Base-by-base conservation (phyloP, 441 rosid genomes). In the Gossypium laxum region DNA sequence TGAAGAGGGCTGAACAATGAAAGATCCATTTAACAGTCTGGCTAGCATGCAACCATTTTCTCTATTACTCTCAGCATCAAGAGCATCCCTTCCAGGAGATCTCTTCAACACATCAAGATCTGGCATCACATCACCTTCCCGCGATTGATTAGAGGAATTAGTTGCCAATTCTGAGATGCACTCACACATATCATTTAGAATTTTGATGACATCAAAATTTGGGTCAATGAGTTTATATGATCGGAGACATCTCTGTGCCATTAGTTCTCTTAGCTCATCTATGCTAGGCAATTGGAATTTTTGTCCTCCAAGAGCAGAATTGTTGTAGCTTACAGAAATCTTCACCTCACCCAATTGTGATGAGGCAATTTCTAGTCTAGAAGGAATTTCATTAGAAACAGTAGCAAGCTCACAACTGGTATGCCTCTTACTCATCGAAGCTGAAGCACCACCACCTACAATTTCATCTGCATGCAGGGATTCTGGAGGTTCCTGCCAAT, bases 291-390 rank as follows among this genome's bases (percentile, higher is more conserved):
- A 69, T 69, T 73, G 89, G 10, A 59, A 59, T 28, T 8, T 21
- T 1, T 21, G 59, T 2, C 18, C 22, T 55, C 59, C 30, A 19
- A 78, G 64, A 75, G 86, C 70, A 82, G 89, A 81, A 76, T 79
- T 19, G 87, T 82, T 67, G 28, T 83, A 93, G 80, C 85, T 87
- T 50, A 93, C 77, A 82, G 82, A 85, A 72, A 91, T 82, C 85
- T 88, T 91, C 85, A 91, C 96, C 81, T 89, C 98, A 78, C 98
- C 97, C 73, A 73, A 72, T 26, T 85, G 67, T 2, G 96, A 87
- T 67, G 94, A 84, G 64, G 96, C 96, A 64, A 91, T 81, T 75
- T 91, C 91, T 69, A 89, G 72, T 78, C 56, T 79, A 72, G 88
- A 51, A 56, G 82, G 58, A 73, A 76, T 74, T 75, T 78, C 81